Evolutionary conservation across 129 eudicot genomes (phyloP).

Genomic region (Pseudognaphalium luteoalbum): DNA sequence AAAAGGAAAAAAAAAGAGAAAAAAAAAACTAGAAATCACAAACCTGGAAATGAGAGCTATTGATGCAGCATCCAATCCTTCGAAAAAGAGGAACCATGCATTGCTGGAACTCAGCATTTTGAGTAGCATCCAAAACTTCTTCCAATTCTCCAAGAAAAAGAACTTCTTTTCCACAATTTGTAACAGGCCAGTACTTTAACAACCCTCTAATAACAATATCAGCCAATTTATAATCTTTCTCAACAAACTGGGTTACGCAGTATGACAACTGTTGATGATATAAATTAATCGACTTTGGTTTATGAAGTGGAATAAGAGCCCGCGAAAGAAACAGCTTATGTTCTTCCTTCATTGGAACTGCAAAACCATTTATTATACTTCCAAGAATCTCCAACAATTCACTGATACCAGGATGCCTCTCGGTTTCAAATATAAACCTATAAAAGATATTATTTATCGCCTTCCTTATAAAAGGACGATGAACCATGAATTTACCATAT

Average conservation of each 20-base stretch:
- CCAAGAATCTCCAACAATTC: constrained; percentile 73
- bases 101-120: constrained; percentile 51
- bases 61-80: constrained; percentile 59
- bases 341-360: constrained; percentile 71
- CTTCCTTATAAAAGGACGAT: constrained; percentile 64
- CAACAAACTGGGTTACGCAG: constrained; percentile 63
- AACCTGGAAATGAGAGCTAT: constrained; percentile 71
- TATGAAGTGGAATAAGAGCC: constrained; percentile 66
- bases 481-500: constrained; percentile 69
- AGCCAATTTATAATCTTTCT: constrained; percentile 61
- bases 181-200: constrained; percentile 69
- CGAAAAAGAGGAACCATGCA: constrained; percentile 65
- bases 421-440: constrained; percentile 64
- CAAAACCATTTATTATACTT: constrained; percentile 66
- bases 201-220: constrained; percentile 57
- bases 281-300: constrained; percentile 50
- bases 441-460: constrained; percentile 67
- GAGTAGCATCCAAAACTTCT: constrained; percentile 67
- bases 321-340: constrained; percentile 62
- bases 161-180: constrained; percentile 64
- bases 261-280: constrained; percentile 66
- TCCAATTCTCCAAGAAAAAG: constrained; percentile 62
- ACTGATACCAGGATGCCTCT: constrained; percentile 60
- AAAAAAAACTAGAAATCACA: constrained; percentile 12
- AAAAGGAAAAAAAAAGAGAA: too few relatives aligned